These are phyloP conservation scores for Spizellomyces sp. DNA, from an alignment of 192 early-diverging fungal genomes.

Conservation along the genomic window DNA sequence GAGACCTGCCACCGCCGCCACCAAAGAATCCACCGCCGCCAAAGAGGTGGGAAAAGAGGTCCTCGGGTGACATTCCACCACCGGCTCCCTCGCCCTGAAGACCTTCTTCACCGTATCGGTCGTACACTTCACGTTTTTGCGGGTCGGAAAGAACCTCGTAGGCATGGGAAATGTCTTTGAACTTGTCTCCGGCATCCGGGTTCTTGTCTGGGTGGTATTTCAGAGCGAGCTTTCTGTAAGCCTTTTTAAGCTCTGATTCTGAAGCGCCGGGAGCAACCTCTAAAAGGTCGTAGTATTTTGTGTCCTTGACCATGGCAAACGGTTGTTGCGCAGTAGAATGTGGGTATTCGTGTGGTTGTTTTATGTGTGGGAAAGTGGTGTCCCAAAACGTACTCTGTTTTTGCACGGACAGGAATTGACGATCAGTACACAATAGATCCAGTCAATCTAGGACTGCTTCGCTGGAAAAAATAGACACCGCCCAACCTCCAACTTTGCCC, in stretches of 20 bases:
- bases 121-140: constrained; percentile 90
- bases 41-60: constrained; percentile 97
- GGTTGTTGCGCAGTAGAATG: no score
- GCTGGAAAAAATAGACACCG: no score
- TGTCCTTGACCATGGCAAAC: constrained; percentile 67
- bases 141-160: constrained; percentile 94
- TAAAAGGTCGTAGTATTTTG: constrained; percentile 90
- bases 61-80: constrained; percentile 81
- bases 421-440: no score
- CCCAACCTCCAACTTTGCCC: no score
- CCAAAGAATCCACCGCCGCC: constrained; percentile 71
- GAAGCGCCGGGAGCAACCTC: constrained; percentile 75
- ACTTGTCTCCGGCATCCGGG: constrained; percentile 85
- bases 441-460: no score
- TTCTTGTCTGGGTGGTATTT: constrained; percentile 95
- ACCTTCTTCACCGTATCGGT: constrained; percentile 93
- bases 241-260: constrained; percentile 93
- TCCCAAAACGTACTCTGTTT: no score
- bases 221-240: constrained; percentile 95
- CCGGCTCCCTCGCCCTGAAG: constrained; percentile 75
- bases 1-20: constrained; percentile 68
- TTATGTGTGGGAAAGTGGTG: no score
- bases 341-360: no score
- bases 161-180: constrained; percentile 98
- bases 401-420: no score